Evolutionary conservation across 441 rosid species (phyloP), one percentile per base, ranked within the genome.

Genomic region (Jatropha podagrica): DNA sequence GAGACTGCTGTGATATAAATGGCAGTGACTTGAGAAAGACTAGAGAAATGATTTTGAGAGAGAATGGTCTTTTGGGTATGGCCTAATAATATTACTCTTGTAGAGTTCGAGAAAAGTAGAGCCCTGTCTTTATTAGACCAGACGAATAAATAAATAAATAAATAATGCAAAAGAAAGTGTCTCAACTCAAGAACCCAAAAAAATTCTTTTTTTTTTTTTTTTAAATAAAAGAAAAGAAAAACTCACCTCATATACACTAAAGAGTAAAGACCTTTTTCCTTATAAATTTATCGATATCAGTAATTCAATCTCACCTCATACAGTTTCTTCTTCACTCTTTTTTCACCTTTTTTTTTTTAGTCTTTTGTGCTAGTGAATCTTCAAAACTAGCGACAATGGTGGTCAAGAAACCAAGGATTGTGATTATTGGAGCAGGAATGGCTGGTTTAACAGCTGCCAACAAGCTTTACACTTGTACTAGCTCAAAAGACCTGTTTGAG

Each of bases 361-460:
- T 8, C 26, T 76, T 73, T 80, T 65, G 42, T 38, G 0, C 11
- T 32, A 23, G 5, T 66, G 20, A 78, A 78, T 78, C 72, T 78
- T 69, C 44, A 20, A 66, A 44, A 10, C 62, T n/a, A 41, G 69
- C 67, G 42, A 78, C 74, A 69, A 83, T 79, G 83, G 95, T 90
- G 97, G 91, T 84, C 51, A 90, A 89, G 87, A 96, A 93, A 89
- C 93, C 97, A 63, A 93, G 87, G 88, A 85, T 96, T 69, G 97
- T 93, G 42, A 92, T 96, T 40, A 81, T 96, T 65, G 99, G 98
- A 59, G 99, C 98, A 7, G 98, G 99, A 85, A 96, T 96, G 98
- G 91, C 99, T 17, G 98, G 97, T 75, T 90, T 96, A 12, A 89
- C 98, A 1, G 99, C 97, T 55, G 98, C 99, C 3, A 89, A 93